Base-by-base conservation (phyloP, 352 stramenopile genomes). In the Nothophytophthora sp. region DNA sequence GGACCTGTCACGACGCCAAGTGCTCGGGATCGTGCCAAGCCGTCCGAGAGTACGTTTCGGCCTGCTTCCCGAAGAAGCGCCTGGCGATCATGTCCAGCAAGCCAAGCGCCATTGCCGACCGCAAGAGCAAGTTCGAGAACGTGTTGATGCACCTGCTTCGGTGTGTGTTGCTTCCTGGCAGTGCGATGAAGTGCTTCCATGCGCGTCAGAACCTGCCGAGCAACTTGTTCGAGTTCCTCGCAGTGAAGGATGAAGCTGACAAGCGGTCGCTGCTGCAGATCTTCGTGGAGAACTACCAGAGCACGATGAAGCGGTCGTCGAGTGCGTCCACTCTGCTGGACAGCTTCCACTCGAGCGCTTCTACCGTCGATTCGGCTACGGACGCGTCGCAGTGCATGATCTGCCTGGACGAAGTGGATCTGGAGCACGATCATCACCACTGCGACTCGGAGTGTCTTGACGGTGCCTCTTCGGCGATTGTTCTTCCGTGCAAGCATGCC, bases 211-310 rank as follows among this genome's bases (percentile, higher is more conserved):
- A 61, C 2, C 60, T 88, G n/a, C 70, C 77, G 12, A 49, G 19
- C 7, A 51, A 63, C n/a, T 40, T 88, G 5, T 86, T 83, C 38
- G 37, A 75, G 37, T 85, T 86, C 36, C 67, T 88, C 5, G 60
- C 60, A 18, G 72, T 85, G 9, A 19, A 65, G 4, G 40, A 80
- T 38, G 51, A 62, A 15, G 56, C 55, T n/a, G 72, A 86, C 48
- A 78, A 64, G 18, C 77, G 77, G 13, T 86, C 77, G 30, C 45
- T 88, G 37, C 68, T 88, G 0, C 72, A 88, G 60, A 78, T 86
- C 27, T 86, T 79, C 49, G 67, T 86, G 32, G 77, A 88, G 55
- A 82, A 83, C 57, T 73, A 54, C 50, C 49, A 78, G 34, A 13
- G 10, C 7, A n/a, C 43, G 30, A 30, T 59, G 16, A 59, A 59